Base-by-base conservation (phyloP, 164 flowering plant species). In the Hamamelis virginiana region DNA sequence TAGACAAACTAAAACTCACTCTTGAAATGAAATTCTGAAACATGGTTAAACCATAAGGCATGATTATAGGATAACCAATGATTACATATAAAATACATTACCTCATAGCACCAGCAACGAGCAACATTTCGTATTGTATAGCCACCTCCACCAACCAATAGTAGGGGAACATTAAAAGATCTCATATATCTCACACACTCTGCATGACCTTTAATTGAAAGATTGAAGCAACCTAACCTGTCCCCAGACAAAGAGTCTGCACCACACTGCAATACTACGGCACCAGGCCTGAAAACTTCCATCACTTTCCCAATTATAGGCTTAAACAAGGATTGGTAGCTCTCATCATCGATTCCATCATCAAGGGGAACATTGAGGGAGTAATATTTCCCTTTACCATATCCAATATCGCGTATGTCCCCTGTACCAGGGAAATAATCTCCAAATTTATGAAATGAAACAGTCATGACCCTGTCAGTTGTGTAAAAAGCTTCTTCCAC, bases 21-120 rank as follows among this genome's bases (percentile, higher is more conserved):
- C n/a, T n/a, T 9, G 3, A 14, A 44, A 46, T 46, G 50, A 46
- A 46, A 46, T 4, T n/a, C 26, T 13, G 13, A 22, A 21, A 9
- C 26, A 55, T 11, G 26, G 11, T 19, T 55, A 19, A 18, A 22
- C 38, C 44, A 43, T 13, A n/a, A 6, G 5, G 0, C 10, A 15
- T 19, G 13, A 21, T 23, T 6, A 50, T 65, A 14, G 25, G n/a
- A 50, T 15, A 48, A 8, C n/a, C 8, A 12, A 38, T 8, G 6
- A 19, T 38, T n/a, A 6, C 13, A 2, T n/a, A 6, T 6, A 12
- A n/a, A 33, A 38, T 43, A 14, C 18, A n/a, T 46, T 72, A 72
- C 74, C 74, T 74, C 77, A 28, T 74, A 74, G 60, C 80, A 77
- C 80, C 80, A 77, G 64, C 80, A 77, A 22, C 77, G 75, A 52